phyloP scores from a whole-genome alignment of 1,139 yeast species.

The Geotrichum aggregatum region DNA sequence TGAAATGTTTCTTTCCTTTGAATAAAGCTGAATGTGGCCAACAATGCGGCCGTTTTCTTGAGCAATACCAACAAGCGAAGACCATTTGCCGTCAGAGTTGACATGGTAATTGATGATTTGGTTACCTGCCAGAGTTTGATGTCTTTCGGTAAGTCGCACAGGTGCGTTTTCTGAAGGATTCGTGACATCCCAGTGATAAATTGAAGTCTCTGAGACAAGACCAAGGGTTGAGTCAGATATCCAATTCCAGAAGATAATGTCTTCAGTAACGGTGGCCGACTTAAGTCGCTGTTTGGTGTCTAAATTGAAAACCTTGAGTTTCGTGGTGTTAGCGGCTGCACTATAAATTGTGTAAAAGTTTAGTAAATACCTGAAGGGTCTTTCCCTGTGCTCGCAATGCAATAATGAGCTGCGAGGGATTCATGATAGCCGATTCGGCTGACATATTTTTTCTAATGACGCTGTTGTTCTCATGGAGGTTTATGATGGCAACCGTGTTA shows the following conservation, averaged over 20 bases:
- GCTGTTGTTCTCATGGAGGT: conserved; percentile 68
- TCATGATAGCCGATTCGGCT: conserved; percentile 97
- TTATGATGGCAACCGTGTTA: conserved; percentile 84
- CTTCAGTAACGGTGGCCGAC: conserved; percentile 80
- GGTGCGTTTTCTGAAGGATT: conserved; percentile 73
- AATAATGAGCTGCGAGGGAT: conserved; percentile 81
- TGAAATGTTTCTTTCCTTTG: conserved; percentile 82
- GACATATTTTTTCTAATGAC: conserved; percentile 87
- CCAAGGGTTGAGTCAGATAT: conserved; percentile 69
- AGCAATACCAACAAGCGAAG: conserved; percentile 90
- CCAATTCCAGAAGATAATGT: conserved; percentile 97
- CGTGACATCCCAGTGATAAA: conserved; percentile 82
- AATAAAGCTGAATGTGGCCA: conserved; percentile 91
- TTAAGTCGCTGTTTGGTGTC: conserved; percentile 84
- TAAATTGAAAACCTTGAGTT: conserved; percentile 65
- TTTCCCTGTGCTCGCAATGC: conserved; percentile 95
- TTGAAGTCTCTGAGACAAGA: conserved; percentile 69
- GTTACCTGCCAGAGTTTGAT: conserved; percentile 68
- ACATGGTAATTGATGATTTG: conserved; percentile 91
- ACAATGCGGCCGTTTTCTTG: conserved; percentile 94
- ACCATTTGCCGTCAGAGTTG: conserved; percentile 82
- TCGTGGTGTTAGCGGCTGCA: neutral
- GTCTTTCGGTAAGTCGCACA: conserved; percentile 73
- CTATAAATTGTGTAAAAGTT: neutral
- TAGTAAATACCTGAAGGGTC: conserved; percentile 58